Conservation (phyloP, 768 basidiomycete species). For the Boletellus sp. region DNA sequence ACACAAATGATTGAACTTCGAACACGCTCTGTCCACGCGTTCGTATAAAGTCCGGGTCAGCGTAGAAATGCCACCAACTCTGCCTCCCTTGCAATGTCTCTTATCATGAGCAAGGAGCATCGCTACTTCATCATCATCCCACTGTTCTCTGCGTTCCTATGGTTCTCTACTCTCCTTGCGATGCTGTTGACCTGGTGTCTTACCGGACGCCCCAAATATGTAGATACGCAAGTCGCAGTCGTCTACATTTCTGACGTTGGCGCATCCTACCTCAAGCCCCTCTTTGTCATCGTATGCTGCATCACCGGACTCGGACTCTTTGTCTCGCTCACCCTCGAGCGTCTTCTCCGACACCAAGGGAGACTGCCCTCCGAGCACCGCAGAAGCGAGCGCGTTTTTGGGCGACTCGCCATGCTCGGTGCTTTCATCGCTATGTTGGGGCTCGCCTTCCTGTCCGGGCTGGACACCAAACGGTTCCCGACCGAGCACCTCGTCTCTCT, state of each 20-base stretch:
- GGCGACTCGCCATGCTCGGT: conserved; percentile 55
- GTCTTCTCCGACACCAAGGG: conserved; percentile 62
- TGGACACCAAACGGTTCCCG: conserved; percentile 58
- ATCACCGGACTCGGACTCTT: conserved; percentile 64
- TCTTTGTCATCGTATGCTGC: conserved; percentile 64
- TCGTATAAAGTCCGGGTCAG: conserved; percentile 5
- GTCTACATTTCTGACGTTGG: conserved; percentile 80
- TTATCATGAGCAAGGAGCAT: conserved; percentile 27
- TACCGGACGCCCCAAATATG: conserved; percentile 49
- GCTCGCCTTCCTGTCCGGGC: conserved; percentile 65
- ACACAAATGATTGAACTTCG: not conserved
- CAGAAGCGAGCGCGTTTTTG: conserved; percentile 51
- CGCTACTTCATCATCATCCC: conserved; percentile 69
- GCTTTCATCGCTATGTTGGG: conserved; percentile 61
- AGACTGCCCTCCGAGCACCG: conserved; percentile 62
- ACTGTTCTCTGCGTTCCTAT: conserved; percentile 53
- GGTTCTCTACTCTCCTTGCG: conserved; percentile 68
- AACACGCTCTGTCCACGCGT: not conserved
- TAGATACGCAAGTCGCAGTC: conserved; percentile 51
- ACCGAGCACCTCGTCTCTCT: conserved; percentile 58
- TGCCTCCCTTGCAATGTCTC: conserved; percentile 13
- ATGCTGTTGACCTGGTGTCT: conserved; percentile 73
- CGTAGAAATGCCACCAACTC: not conserved
- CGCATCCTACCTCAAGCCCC: conserved; percentile 69
- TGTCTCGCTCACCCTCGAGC: conserved; percentile 55